Evolutionary conservation across 2,329 filamentous ascomycete species (phyloP).

Genomic region (Diaporthe sp.): DNA sequence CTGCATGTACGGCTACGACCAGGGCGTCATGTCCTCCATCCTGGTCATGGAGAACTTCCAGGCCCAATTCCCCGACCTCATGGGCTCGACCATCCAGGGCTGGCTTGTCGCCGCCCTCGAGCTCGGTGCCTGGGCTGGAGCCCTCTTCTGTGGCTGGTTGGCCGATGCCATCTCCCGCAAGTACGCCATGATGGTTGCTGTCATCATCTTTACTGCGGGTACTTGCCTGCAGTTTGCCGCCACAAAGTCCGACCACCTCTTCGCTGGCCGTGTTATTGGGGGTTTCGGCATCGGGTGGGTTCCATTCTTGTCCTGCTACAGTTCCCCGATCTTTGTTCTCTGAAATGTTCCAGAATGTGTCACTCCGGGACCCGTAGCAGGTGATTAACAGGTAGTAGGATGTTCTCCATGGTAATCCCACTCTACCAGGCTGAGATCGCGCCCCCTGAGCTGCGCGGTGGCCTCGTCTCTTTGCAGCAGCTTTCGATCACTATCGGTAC

Average conservation of each 20-base stretch:
- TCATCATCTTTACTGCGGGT: conserved; percentile 50
- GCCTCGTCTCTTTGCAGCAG: conserved; percentile 38
- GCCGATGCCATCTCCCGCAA: conserved; percentile 69
- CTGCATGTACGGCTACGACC: conserved; percentile 66
- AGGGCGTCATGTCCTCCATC: conserved; percentile 71
- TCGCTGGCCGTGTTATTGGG: conserved; percentile 59
- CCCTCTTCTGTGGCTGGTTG: conserved; percentile 66
- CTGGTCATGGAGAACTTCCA: conserved; percentile 49
- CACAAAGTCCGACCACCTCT: conserved; percentile 49
- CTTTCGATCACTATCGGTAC: conserved; percentile 41
- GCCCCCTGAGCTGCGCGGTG: conserved; percentile 38
- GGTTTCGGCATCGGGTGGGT: conserved; percentile 62
- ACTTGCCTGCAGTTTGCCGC: conserved; percentile 44
- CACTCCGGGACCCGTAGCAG: too few relatives aligned
- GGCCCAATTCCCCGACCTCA: conserved; percentile 44
- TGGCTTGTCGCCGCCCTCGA: conserved; percentile 64
- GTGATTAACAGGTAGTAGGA: too few relatives aligned
- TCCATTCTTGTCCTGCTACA: too few relatives aligned
- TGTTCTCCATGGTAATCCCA: conserved; percentile 58
- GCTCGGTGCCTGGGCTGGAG: conserved; percentile 71
- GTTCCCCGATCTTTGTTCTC: too few relatives aligned
- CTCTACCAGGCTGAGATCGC: conserved; percentile 49
- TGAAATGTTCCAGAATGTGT: too few relatives aligned
- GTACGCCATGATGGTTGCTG: conserved; percentile 56
- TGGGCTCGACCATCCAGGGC: conserved; percentile 48